Conservation (phyloP, 176 grass and related monocot genomes). For the Phoenix dactylifera region DNA sequence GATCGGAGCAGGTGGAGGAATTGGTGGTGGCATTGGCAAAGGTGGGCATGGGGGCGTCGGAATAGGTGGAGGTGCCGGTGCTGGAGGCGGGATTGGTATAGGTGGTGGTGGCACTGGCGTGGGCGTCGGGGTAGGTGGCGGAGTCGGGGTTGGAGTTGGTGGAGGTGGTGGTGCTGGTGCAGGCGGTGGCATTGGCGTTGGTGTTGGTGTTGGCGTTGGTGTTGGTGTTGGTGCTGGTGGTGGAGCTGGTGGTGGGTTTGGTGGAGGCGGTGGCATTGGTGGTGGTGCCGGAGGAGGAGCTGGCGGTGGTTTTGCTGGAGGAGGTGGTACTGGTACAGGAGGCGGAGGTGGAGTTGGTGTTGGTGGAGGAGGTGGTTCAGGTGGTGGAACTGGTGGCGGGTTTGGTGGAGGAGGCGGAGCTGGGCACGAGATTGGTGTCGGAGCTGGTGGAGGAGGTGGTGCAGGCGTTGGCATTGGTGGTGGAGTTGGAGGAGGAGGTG, state of each 20-base stretch:
- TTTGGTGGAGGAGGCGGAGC: neutral
- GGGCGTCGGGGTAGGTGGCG: neutral
- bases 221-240: neutral
- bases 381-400: neutral
- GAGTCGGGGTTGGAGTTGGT: conserved; percentile 16
- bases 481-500: conserved; percentile 10
- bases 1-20: neutral
- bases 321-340: neutral
- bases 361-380: neutral
- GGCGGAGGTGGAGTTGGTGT: neutral
- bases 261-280: conserved; percentile 11
- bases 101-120: neutral
- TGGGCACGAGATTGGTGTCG: neutral
- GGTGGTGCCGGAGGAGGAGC: neutral
- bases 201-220: neutral
- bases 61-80: conserved; percentile 13
- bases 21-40: conserved; percentile 10
- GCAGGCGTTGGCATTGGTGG: conserved; percentile 1
- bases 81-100: conserved; percentile 3
- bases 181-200: neutral
- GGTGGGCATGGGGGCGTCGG: neutral
- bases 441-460: neutral
- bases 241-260: neutral
- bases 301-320: neutral
- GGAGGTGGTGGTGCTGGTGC: conserved; percentile 7